A percentile compares a stretch with the other conserved stretches of the same genome.
Conservation (phyloP, 371 early-diverging fungal species). For the Saksenaea vasiformis region DNA sequence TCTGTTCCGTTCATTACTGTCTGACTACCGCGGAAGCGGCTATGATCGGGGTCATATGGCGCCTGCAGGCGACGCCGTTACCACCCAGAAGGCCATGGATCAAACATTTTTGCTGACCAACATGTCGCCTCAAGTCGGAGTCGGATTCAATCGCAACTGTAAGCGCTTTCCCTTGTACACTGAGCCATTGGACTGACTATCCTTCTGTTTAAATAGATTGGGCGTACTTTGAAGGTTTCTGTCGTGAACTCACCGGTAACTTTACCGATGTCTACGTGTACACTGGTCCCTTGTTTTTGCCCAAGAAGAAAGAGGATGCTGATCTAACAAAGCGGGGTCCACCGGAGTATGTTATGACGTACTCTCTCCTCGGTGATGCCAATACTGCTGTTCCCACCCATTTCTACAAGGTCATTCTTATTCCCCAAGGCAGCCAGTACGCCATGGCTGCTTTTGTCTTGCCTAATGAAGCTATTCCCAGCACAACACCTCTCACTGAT, state of each 20-base stretch:
- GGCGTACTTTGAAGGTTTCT: slow-evolving; percentile 76
- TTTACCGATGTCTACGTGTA: slow-evolving; percentile 76
- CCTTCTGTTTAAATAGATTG: slow-evolving; percentile 50
- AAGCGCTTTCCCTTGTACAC: slow-evolving; percentile 10
- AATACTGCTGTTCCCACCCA: slow-evolving; percentile 91
- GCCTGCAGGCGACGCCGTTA: slow-evolving; percentile 76
- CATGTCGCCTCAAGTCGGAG: slow-evolving; percentile 80
- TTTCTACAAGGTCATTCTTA: slow-evolving; percentile 82
- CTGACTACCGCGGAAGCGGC: slow-evolving; percentile 71
- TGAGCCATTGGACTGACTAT: background rate
- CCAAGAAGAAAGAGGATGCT: slow-evolving; percentile 46
- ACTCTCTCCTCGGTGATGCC: slow-evolving; percentile 72
- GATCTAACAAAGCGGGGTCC: slow-evolving; percentile 25
- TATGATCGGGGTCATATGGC: slow-evolving; percentile 86
- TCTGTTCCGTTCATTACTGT: slow-evolving; percentile 61
- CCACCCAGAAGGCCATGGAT: slow-evolving; percentile 64
- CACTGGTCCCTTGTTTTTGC: slow-evolving; percentile 80
- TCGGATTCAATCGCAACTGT: slow-evolving; percentile 80
- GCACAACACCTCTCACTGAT: slow-evolving; percentile 54
- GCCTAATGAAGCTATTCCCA: slow-evolving; percentile 75
- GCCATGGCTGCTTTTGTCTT: slow-evolving; percentile 77
- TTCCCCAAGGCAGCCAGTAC: slow-evolving; percentile 35
- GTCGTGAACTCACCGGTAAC: slow-evolving; percentile 59
- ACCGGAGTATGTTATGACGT: slow-evolving; percentile 41
- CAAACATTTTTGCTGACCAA: slow-evolving; percentile 78